Evolutionary conservation across 73 alveolate species (phyloP), one percentile per base, ranked within the genome.

Genomic region (Blepharisma japonicum): DNA sequence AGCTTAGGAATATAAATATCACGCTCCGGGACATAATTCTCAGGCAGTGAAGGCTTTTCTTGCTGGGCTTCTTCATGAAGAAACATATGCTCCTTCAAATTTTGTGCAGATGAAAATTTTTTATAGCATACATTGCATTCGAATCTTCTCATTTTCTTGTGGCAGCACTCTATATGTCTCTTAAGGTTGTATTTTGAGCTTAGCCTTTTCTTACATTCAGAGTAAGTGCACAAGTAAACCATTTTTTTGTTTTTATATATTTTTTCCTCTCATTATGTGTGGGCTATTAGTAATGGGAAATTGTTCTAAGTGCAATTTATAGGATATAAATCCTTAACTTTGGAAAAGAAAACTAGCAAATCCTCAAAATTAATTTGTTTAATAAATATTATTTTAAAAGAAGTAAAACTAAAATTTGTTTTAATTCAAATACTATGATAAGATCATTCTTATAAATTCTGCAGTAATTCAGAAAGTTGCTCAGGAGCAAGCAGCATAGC

Each of bases 51-150:
- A 32, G 3, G 42, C 3, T 32, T 32, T 32, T 0, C 42, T 32
- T 32, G 42, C 42, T 32, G 42, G 3, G 42, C 42, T 32, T 32
- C 42, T 32, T 32, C 42, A 61, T 61, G 74, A n/a, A 61, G 47
- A 61, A 61, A 61, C 18, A n/a, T 61, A 25, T 61, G 74, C 47
- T 61, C 74, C 23, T 61, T 61, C 39, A 61, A 25, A 39, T 61
- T 61, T 25, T 61, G 74, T 2, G 74, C 74, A 8, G 74, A 61
- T 14, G 74, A 61, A 25, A 61, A 61, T 25, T 61, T 61, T 61
- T 61, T 61, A 61, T 14, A 61, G 23, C 74, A 61, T 11, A 61
- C 46, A 8, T 61, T 39, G 46, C 74, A 61, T 61, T 61, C 74
- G 48, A 61, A 61, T 61, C 74, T 14, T 5, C 74, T 61, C 18